Base-by-base conservation (phyloP, 2,329 filamentous ascomycete species). In the Alternaria sp. region DNA sequence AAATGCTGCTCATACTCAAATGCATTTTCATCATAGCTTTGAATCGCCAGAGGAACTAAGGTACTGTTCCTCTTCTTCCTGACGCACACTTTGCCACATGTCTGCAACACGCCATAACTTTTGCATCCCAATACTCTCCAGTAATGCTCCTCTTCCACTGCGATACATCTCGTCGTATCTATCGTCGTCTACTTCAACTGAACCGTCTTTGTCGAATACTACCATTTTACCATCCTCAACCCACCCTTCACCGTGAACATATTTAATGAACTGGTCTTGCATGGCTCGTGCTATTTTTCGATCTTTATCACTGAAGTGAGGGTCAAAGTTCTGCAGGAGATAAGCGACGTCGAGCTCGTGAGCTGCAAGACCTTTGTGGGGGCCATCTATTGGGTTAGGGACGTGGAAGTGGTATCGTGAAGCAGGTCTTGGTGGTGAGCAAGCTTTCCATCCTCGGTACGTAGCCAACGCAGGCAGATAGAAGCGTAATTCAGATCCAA, bases 401-500 rank as follows among this genome's bases (percentile, higher is more conserved):
- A 68, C 53, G 46, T 76, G 71, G 58, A 78, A 76, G 51, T 75
- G 70, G 38, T 75, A 77, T 22, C 68, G 53, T 12, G 56, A 66
- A 12, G 65, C 51, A 16, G 25, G 40, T 22, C 45, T 60, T 18
- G 60, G 34, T 5, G 61, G 58, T 1, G 43, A 40, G 14, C 55
- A 36, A 1, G 59, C 46, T 60, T 61, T 68, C 74, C 74, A 77
- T 3, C 70, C 74, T 36, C 69, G 55, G 6, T 82, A 79, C 9
- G 80, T 77, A 10, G 76, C 66, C 3, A 81, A 57, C 0, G 76
- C 75, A 1, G 83, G 78, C 2, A 81, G 75, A 60, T 81, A 78
- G 71, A 83, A 85, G 5, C 74, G 71, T 27, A 85, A 76, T 55
- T 86, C 84, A 27, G 79, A 81, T 10, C 71, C 71, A 28, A 84